Evolutionary conservation across 192 early-diverging fungal genomes (phyloP), one percentile per base, ranked within the genome.

Genomic region (Obelidium mucronatum): DNA sequence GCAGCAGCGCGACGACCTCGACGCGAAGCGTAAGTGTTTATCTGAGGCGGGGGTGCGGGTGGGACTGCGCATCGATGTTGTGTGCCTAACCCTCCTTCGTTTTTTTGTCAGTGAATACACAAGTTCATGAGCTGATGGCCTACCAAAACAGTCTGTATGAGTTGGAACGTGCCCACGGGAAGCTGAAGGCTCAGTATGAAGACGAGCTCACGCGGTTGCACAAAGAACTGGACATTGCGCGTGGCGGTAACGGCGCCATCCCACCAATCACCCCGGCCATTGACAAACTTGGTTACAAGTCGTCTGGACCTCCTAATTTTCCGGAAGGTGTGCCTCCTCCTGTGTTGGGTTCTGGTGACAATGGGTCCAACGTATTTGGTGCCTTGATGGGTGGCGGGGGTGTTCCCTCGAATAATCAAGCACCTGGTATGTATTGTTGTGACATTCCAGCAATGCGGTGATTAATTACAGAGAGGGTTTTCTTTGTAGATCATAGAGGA

Each of bases 141-240:
- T 91, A 95, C 68, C 91, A 94, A 79, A 89, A 94, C 80, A 86
- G 82, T 35, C 78, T 97, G 40, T 83, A 75, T 56, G 95, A 97
- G 26, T 85, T 97, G 35, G 94, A 97, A 77, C 85, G 94, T 60
- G 86, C 90, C 28, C 93, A 95, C 80, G 85, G 90, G 53, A 80
- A 89, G 44, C 86, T 93, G 64, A 94, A 94, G 83, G 87, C 86
- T 65, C 89, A 92, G 80, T 97, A 94, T 71, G 96, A 98, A 75
- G 93, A 95, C 59, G 95, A 98, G 67, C 92, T 97, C 73, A 81
- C 81, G 39, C 86, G 91, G 37, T 81, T 97, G 65, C 89, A 93
- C 28, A 90, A 92, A 28, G 94, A 98, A 64, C 86, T 97, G 3
- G 95, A 98, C 65, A 85, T 88, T 58, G 70, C 65, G 11, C 88